Conservation (phyloP, 164 flowering plant genomes). For the Liquidambar formosana region DNA sequence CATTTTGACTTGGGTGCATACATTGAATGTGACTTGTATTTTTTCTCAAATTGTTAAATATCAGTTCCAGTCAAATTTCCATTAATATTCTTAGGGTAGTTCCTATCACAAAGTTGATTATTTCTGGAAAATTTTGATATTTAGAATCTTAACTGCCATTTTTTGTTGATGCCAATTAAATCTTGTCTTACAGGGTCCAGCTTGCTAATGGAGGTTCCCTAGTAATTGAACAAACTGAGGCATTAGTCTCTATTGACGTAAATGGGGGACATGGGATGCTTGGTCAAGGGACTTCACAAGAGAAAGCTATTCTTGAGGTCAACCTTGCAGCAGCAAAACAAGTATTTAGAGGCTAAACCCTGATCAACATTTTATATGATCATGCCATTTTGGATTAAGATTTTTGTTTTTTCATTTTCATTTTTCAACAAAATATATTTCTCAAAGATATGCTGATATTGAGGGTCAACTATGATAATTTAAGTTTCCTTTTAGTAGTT, state of each 20-base stretch:
- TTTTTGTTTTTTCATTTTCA: not conserved
- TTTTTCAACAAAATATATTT: not conserved
- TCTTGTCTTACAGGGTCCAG: constrained; percentile 61
- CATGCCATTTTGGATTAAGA: not conserved
- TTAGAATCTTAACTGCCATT: not conserved
- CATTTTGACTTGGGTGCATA: not conserved
- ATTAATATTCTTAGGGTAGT: not conserved
- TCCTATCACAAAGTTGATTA: not conserved
- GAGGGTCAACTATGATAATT: not conserved
- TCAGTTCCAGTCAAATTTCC: not conserved
- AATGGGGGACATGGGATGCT: constrained; percentile 97
- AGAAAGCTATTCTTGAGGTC: constrained; percentile 89
- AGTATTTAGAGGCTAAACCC: constrained; percentile 34
- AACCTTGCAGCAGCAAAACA: constrained; percentile 98
- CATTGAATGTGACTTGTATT: not conserved
- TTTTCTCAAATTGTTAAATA: not conserved
- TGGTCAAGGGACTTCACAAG: constrained; percentile 82
- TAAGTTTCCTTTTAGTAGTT: not conserved
- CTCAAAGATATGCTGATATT: not conserved
- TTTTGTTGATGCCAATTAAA: constrained; percentile 11
- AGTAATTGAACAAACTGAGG: constrained; percentile 97
- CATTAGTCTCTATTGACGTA: constrained; percentile 94
- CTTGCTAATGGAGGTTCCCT: constrained; percentile 88
- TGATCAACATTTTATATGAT: not conserved
- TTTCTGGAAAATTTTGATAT: not conserved